Evolutionary conservation across 192 early-diverging fungal species (phyloP).

Genomic region (Coemansia sp.): DNA sequence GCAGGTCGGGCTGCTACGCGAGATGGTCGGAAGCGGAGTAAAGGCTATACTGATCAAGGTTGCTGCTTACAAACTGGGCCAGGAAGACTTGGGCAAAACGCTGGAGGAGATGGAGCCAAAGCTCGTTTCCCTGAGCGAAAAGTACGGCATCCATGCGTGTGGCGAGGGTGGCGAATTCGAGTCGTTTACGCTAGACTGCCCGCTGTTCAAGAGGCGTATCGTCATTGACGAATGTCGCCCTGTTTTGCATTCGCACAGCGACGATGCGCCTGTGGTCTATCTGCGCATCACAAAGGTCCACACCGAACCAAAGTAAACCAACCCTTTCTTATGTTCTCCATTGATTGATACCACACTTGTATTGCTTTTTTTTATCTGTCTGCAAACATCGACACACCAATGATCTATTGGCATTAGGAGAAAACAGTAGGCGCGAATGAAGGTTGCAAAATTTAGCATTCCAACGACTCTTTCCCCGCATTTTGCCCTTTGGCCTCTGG

Average conservation of each 20-base stretch:
- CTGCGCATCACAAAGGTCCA: constrained; percentile 67
- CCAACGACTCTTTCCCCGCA: too few species aligned
- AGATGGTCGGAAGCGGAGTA: constrained; percentile 80
- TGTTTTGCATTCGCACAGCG: constrained; percentile 79
- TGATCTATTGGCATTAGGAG: background rate
- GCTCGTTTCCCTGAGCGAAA: constrained; percentile 65
- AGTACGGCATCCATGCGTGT: constrained; percentile 83
- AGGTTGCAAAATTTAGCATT: background rate
- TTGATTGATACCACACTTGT: too few species aligned
- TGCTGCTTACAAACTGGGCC: constrained; percentile 79
- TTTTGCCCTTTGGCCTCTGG: too few species aligned
- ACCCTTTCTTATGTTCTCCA: too few species aligned
- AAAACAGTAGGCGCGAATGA: too few species aligned
- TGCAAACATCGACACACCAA: background rate
- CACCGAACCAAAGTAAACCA: constrained; percentile 64
- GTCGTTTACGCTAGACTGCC: constrained; percentile 89
- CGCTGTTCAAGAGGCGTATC: constrained; percentile 84
- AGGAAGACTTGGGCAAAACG: constrained; percentile 66
- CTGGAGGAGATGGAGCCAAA: constrained; percentile 76
- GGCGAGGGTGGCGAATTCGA: constrained; percentile 99
- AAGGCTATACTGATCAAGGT: constrained; percentile 91
- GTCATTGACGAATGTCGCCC: constrained; percentile 68
- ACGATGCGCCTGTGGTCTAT: constrained; percentile 81
- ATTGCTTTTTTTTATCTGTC: too few species aligned
- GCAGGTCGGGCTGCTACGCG: constrained; percentile 76